Conservation (phyloP, 352 stramenopile genomes). For the Peronospora belbahrii region DNA sequence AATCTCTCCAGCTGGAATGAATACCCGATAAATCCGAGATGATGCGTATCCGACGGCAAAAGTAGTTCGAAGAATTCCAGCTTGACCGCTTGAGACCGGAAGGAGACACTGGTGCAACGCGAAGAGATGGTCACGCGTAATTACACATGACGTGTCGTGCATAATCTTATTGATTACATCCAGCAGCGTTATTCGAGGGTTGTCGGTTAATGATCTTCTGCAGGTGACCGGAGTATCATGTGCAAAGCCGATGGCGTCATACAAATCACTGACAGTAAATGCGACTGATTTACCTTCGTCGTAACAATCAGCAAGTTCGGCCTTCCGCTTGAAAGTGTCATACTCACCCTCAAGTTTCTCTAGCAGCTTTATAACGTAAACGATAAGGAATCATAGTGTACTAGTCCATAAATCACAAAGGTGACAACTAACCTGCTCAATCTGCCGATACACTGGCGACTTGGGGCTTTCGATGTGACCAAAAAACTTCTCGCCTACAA, state of each 20-base stretch:
- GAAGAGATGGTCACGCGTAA: slow-evolving; percentile 56
- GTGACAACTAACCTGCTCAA: slow-evolving; percentile 32
- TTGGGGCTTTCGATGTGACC: slow-evolving; percentile 37
- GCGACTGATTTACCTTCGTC: slow-evolving; percentile 27
- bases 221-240: slow-evolving; percentile 31
- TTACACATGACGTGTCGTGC: slow-evolving; percentile 39
- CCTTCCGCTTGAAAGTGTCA: slow-evolving; percentile 42
- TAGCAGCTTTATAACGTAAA: slow-evolving; percentile 26
- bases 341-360: slow-evolving; percentile 45
- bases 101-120: slow-evolving; percentile 51
- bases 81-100: slow-evolving; percentile 30
- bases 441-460: slow-evolving; percentile 55
- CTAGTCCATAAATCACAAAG: neutral
- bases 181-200: slow-evolving; percentile 34
- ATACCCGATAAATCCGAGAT: slow-evolving; percentile 74
- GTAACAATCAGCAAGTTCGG: slow-evolving; percentile 30
- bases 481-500: slow-evolving; percentile 40
- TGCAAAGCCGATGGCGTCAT: slow-evolving; percentile 57
- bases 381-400: neutral
- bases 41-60: slow-evolving; percentile 70
- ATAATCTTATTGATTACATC: slow-evolving; percentile 63
- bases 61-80: slow-evolving; percentile 44
- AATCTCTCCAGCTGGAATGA: slow-evolving; percentile 62
- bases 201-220: slow-evolving; percentile 8
- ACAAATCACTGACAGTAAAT: slow-evolving; percentile 66